These are phyloP conservation scores for Plasmodium ovale DNA, from an alignment of 169 alveolate genomes.

Conservation along the genomic window DNA sequence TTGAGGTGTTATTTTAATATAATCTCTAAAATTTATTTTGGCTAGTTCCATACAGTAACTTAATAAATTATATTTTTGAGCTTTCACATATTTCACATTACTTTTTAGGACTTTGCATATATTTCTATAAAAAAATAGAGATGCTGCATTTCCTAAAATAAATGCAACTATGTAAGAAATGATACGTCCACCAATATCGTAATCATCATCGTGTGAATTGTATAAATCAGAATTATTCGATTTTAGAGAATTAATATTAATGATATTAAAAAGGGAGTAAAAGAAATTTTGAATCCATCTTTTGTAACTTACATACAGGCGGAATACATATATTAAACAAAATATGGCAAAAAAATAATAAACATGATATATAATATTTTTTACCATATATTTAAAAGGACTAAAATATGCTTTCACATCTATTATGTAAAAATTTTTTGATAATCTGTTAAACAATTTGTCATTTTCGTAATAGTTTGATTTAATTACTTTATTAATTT, in stretches of 20 bases:
- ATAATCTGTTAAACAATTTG: conserved; percentile 23
- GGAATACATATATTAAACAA: conserved; percentile 24
- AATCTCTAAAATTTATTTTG: conserved; percentile 25
- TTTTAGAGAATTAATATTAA: neutral
- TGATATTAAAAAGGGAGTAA: conserved; percentile 11
- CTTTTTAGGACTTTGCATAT: conserved; percentile 11
- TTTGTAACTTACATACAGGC: conserved; percentile 28
- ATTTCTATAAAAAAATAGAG: conserved; percentile 28
- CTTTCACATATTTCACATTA: conserved; percentile 8
- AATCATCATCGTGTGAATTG: no score
- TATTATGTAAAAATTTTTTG: conserved; percentile 31
- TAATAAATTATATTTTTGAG: conserved; percentile 14
- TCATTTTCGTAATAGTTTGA: conserved; percentile 27
- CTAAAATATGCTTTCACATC: conserved; percentile 48
- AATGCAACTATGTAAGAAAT: conserved; percentile 4
- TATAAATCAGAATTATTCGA: neutral
- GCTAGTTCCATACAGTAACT: conserved; percentile 59
- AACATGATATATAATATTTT: conserved; percentile 33
- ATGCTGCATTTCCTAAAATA: conserved; percentile 16
- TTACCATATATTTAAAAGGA: conserved; percentile 31
- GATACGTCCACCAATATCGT: no score
- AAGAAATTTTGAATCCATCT: neutral
- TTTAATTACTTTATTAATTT: conserved; percentile 31
- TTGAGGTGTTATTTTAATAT: conserved; percentile 7
- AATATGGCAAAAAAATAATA: conserved; percentile 24